Base-by-base conservation (phyloP, 306 rosid species). In the Quercus rubra region DNA sequence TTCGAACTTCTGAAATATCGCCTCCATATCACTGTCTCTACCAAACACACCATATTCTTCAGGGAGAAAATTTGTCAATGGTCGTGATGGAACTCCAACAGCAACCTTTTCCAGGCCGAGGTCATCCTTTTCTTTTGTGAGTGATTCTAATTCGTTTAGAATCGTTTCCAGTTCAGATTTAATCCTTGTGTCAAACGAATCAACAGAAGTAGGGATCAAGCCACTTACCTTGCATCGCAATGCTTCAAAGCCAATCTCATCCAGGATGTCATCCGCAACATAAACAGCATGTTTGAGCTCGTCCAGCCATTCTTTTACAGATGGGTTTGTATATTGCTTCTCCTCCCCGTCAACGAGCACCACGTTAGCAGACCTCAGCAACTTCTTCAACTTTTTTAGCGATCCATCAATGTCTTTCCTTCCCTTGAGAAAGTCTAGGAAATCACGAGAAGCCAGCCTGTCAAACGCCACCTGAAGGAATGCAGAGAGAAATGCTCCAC, bases 401-500 rank as follows among this genome's bases (percentile, higher is more conserved):
- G 46, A 12, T 33, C 5, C 25, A 7, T 38, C 59, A 19, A 69
- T 18, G 18, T 4, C 5, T 8, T 17, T 73, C 11, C 18, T 57
- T 12, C 14, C 9, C 1, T 6, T 19, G 78, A 74, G 43, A 15
- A 19, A 74, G 70, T 57, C 14, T 55, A 6, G 2, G 4, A 74
- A 0, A 0, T 74, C 56, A 5, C 5, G 54, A 56, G 81, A 33
- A 76, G 66, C 68, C 71, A 81, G 3, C 15, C 67, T 70, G 15
- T 81, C 61, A 43, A 71, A 52, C 41, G 78, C 73, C 17, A 52
- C 38, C 35, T 61, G 58, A 35, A 82, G 19, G 10, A 73, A 62
- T 2, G 81, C 25, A 19, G 86, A 78, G 25, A 83, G 27, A 70
- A 78, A 6, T 55, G 82, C 79, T 41, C 56, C 79, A 5, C 78